Evolutionary conservation across 2,329 filamentous ascomycete species (phyloP), one percentile per base, ranked within the genome.

Genomic region (Coniochaeta hoffmannii): DNA sequence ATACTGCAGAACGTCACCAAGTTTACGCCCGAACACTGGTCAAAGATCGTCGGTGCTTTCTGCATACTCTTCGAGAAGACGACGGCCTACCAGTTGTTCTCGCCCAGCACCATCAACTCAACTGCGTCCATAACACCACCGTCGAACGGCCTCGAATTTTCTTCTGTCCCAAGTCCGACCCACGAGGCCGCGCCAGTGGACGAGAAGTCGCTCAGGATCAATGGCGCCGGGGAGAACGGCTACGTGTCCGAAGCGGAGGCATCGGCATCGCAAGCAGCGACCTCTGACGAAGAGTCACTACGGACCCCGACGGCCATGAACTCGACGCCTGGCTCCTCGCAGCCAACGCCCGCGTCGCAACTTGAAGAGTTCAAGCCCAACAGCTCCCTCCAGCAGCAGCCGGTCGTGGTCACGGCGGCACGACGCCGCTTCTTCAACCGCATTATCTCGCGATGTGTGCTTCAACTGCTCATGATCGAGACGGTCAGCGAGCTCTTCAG

Each of bases 401-500:
- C 93, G 0, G 82, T 96, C 6, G 89, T 95, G 1, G 93, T 99
- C 5, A 97, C 94, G 1, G 90, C 91, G 2, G 91, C 94, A 0
- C 88, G 94, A 26, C 85, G 94, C 34, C 88, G 92, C 53, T 97
- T 97, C 76, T 99, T 99, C 80, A 99, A 99, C 74, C 89, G 93
- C 63, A 99, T 99, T 70, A 99, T 99, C 71, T 97, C 93, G 14
- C 93, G 95, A 62, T 99, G 94, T 68, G 95, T 99, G 4, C 78
- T 99, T 9, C 95, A 99, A 71, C 82, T 99, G 2, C 84, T 99
- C 60, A 99, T 99, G 91, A 99, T 99, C 64, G 95, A 99, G 71
- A 99, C 95, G 0, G 95, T 99, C 41, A 95, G 96, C 66, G 95
- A 99, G 71, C 84, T 99, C 51, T 99, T 99, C 76, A 95, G 91